A percentile compares a stretch with the other conserved stretches of the same genome.
Conservation (phyloP, 345 rosid species). For the Dipteronia sinensis region DNA sequence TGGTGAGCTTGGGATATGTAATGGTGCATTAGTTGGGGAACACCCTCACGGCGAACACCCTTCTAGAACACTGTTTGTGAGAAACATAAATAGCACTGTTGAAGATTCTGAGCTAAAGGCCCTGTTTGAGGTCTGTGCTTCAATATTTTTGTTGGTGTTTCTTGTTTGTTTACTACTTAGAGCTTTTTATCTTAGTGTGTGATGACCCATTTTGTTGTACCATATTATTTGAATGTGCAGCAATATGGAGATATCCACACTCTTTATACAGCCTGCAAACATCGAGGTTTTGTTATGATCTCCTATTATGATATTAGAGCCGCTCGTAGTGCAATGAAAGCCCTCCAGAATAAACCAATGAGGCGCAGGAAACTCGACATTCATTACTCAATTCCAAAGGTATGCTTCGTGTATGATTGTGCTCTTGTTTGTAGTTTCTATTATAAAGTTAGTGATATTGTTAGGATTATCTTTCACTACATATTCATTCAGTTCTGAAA, state of each 20-base stretch:
- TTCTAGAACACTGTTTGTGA: slow-evolving; percentile 59
- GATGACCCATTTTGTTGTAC: slow-evolving; percentile 1
- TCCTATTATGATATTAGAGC: slow-evolving; percentile 65
- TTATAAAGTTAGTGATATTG: neutral
- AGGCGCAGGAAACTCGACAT: slow-evolving; percentile 53
- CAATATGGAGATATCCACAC: slow-evolving; percentile 52
- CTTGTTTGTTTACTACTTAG: neutral
- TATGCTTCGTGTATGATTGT: slow-evolving; percentile 16
- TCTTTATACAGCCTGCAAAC: slow-evolving; percentile 56
- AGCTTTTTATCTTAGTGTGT: slow-evolving; percentile 1
- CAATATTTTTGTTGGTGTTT: slow-evolving; percentile 1
- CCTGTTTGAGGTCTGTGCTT: slow-evolving; percentile 53
- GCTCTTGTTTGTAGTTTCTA: neutral
- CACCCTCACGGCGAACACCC: slow-evolving; percentile 47
- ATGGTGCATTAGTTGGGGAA: slow-evolving; percentile 30
- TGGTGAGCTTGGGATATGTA: slow-evolving; percentile 27
- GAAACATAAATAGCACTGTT: slow-evolving; percentile 53
- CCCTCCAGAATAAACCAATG: slow-evolving; percentile 43
- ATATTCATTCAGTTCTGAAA: neutral
- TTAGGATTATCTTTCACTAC: neutral
- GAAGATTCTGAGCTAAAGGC: slow-evolving; percentile 62
- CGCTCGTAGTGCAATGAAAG: slow-evolving; percentile 53
- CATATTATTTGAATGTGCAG: slow-evolving; percentile 31
- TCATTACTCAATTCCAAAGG: slow-evolving; percentile 60
- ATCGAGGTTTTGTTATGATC: slow-evolving; percentile 53